phyloP scores from a whole-genome alignment of 2,329 filamentous ascomycete genomes.

The Dactylonectria estremocensis region DNA sequence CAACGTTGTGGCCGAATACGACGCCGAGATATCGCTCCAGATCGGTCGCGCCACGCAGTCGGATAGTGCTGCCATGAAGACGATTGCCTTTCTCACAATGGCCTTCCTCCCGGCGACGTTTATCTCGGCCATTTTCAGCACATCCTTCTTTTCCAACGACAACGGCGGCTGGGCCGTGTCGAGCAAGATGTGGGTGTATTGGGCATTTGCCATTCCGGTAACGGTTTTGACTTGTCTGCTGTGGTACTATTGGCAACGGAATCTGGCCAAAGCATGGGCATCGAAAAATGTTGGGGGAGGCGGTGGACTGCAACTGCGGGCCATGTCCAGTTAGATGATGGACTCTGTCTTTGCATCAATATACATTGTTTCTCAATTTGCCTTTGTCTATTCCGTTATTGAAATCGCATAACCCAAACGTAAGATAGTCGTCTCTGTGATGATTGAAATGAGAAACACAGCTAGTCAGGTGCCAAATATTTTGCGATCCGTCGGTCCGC shows the following conservation, averaged over 20 bases:
- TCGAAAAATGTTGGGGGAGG: neutral
- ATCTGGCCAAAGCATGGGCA: neutral
- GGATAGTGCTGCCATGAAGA: constrained; percentile 68
- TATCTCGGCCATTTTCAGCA: constrained; percentile 64
- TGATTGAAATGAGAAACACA: too few relatives aligned
- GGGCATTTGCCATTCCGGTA: constrained; percentile 51
- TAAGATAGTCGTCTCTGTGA: too few relatives aligned
- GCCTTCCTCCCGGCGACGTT: constrained; percentile 68
- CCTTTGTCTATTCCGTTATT: too few relatives aligned
- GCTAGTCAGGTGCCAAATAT: too few relatives aligned
- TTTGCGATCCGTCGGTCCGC: too few relatives aligned
- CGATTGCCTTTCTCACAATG: constrained; percentile 64
- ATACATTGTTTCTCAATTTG: too few relatives aligned
- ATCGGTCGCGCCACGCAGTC: constrained; percentile 58
- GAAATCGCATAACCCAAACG: too few relatives aligned
- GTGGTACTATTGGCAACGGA: constrained; percentile 42
- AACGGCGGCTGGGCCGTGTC: constrained; percentile 49
- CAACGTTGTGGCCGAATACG: constrained; percentile 60
- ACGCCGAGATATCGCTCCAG: constrained; percentile 55
- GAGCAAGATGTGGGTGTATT: constrained; percentile 55
- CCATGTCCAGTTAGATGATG: neutral
- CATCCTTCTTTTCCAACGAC: constrained; percentile 58
- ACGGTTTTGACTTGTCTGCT: constrained; percentile 40
- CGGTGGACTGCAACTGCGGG: neutral
- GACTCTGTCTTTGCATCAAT: too few relatives aligned